phyloP scores from a whole-genome alignment of 331 rosid genomes.

The Pyrus hybrid region DNA sequence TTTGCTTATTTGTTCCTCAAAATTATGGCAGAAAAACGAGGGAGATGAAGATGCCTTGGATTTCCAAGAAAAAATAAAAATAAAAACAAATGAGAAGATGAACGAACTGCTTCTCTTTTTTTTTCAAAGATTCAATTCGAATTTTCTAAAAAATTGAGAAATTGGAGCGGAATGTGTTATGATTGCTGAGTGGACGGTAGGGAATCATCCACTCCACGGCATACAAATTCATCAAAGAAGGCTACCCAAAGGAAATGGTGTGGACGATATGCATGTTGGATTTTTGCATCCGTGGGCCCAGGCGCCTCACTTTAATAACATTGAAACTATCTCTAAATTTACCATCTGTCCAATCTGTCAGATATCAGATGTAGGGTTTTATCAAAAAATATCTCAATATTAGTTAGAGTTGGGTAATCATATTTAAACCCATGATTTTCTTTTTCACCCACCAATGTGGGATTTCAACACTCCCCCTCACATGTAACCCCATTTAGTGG shows the following conservation, averaged over 20 bases:
- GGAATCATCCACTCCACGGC: not conserved
- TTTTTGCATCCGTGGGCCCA: fast-evolving
- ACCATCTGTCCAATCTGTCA: fast-evolving
- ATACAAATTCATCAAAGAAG: too few relatives aligned
- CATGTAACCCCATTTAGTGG: too few relatives aligned
- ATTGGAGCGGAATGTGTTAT: not conserved
- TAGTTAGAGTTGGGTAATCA: too few relatives aligned
- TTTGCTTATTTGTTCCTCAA: not conserved
- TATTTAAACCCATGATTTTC: too few relatives aligned
- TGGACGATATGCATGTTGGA: too few relatives aligned
- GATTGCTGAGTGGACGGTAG: not conserved
- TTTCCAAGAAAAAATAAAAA: not conserved
- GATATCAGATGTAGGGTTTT: fast-evolving
- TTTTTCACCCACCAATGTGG: too few relatives aligned
- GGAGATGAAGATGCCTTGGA: not conserved
- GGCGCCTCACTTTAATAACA: fast-evolving
- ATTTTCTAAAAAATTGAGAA: too few relatives aligned
- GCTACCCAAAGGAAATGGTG: too few relatives aligned
- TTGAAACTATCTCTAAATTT: fast-evolving
- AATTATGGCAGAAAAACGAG: not conserved
- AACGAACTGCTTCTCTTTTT: too few relatives aligned
- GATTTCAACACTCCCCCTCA: too few relatives aligned
- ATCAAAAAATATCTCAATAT: too few relatives aligned
- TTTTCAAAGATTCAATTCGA: too few relatives aligned
- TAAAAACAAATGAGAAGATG: not conserved